Conservation (phyloP, 1,284 basidiomycete species). For the Mycosarcoma maydis region DNA sequence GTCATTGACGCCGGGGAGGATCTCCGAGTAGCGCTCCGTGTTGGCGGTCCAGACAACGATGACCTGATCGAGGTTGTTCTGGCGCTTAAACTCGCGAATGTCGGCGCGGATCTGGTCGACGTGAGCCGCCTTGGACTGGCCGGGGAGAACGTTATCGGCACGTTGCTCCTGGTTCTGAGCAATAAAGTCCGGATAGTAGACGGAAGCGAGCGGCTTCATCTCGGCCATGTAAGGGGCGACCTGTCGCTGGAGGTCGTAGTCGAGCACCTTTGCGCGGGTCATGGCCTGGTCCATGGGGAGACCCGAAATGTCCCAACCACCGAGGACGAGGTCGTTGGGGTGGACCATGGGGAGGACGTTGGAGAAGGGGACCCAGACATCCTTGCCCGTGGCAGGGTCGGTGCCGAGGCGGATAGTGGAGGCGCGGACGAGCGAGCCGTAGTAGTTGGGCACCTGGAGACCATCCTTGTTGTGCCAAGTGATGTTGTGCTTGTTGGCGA, state of each 20-base stretch:
- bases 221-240: slow-evolving; percentile 84
- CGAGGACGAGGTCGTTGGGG: slow-evolving; percentile 95
- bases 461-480: slow-evolving; percentile 94
- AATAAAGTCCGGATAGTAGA: slow-evolving; percentile 79
- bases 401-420: slow-evolving; percentile 91
- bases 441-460: slow-evolving; percentile 91
- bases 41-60: slow-evolving; percentile 98
- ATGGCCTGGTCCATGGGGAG: slow-evolving; percentile 88
- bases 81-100: slow-evolving; percentile 89
- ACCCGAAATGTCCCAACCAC: slow-evolving; percentile 97
- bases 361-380: slow-evolving; percentile 89
- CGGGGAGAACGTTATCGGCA: slow-evolving; percentile 89
- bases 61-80: slow-evolving; percentile 81
- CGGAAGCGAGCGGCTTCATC: slow-evolving; percentile 87
- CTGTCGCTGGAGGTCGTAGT: slow-evolving; percentile 97
- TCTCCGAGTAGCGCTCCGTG: slow-evolving; percentile 96
- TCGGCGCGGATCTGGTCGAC: slow-evolving; percentile 90
- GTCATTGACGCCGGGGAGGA: slow-evolving; percentile 94
- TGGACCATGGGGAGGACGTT: slow-evolving; percentile 98
- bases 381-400: slow-evolving; percentile 84
- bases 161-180: slow-evolving; percentile 97
- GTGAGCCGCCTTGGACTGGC: slow-evolving; percentile 85
- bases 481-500: slow-evolving; percentile 95
- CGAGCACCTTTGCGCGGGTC: slow-evolving; percentile 90
- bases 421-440: slow-evolving; percentile 79